These are phyloP conservation scores for Nissolia schottii DNA, from an alignment of 306 rosid genomes.

Conservation along the genomic window DNA sequence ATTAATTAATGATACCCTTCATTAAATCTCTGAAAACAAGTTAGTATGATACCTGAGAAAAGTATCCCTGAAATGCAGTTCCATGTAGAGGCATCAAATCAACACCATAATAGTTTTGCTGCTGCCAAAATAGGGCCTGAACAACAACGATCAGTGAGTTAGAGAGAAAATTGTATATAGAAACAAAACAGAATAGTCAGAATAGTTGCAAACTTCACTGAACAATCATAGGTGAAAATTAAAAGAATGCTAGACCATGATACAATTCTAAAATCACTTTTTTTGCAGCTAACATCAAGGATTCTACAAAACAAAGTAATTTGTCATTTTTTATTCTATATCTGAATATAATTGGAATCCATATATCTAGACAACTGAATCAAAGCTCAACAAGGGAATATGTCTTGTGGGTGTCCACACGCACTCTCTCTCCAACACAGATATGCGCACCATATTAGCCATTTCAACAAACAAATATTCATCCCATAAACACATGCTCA, in stretches of 20 bases:
- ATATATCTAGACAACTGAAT: not conserved
- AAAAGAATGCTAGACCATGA: not conserved
- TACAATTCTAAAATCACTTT: slow-evolving; percentile 16
- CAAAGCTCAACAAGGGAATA: slow-evolving; percentile 8
- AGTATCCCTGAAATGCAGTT: slow-evolving; percentile 88
- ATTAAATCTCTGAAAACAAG: slow-evolving; percentile 12
- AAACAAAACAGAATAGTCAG: not conserved
- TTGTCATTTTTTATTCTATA: not conserved
- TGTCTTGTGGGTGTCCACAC: not conserved
- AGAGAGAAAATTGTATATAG: not conserved
- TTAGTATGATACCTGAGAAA: slow-evolving; percentile 69
- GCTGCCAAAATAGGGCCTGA: slow-evolving; percentile 98
- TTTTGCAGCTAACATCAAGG: not conserved
- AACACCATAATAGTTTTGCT: slow-evolving; percentile 88
- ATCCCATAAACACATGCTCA: slow-evolving; percentile 30
- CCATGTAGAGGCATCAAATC: slow-evolving; percentile 82
- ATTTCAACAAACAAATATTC: slow-evolving; percentile 77
- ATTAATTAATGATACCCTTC: not conserved
- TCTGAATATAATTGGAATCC: slow-evolving; percentile 13
- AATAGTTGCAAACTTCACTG: not conserved
- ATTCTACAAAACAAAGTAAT: not conserved
- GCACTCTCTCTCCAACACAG: too few relatives aligned
- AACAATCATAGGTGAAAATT: not conserved
- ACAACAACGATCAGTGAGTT: not conserved
- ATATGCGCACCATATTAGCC: slow-evolving; percentile 53